Evolutionary conservation across 306 rosid species (phyloP).

Genomic region (Fragaria iinumae): DNA sequence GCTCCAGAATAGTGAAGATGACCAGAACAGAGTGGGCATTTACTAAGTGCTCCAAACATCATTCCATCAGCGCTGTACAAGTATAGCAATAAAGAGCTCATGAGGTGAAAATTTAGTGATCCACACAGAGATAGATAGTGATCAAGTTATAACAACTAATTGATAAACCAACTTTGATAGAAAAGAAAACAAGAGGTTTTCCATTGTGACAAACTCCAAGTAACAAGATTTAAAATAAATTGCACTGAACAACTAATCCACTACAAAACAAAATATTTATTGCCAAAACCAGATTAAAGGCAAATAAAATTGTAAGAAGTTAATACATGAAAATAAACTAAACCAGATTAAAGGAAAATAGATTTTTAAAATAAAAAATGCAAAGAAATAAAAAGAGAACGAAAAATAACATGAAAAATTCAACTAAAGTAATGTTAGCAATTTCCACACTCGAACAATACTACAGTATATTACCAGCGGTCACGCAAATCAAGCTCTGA

Average conservation of each 20-base stretch:
- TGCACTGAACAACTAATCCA: neutral
- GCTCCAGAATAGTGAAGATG: conserved; percentile 76
- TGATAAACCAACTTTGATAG: neutral
- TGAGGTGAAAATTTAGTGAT: neutral
- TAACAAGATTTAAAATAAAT: neutral
- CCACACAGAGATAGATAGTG: neutral
- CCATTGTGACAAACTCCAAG: neutral
- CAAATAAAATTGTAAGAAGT: neutral
- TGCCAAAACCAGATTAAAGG: neutral
- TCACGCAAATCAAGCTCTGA: conserved; percentile 95
- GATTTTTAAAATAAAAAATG: neutral
- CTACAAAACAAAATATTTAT: neutral
- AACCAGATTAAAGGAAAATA: neutral
- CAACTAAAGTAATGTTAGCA: neutral
- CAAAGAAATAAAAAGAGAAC: neutral
- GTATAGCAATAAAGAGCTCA: conserved; percentile 10
- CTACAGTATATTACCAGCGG: conserved; percentile 60
- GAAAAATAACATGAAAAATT: neutral
- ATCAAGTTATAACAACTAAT: neutral
- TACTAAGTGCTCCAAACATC: conserved; percentile 91
- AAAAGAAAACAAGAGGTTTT: conserved; percentile 2
- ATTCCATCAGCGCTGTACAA: conserved; percentile 82
- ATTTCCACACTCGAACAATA: neutral
- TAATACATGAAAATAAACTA: conserved; percentile 3
- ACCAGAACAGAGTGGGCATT: conserved; percentile 76